Conservation (phyloP, 208 protist genomes). For the Acanthamoeba culbertsoni region DNA sequence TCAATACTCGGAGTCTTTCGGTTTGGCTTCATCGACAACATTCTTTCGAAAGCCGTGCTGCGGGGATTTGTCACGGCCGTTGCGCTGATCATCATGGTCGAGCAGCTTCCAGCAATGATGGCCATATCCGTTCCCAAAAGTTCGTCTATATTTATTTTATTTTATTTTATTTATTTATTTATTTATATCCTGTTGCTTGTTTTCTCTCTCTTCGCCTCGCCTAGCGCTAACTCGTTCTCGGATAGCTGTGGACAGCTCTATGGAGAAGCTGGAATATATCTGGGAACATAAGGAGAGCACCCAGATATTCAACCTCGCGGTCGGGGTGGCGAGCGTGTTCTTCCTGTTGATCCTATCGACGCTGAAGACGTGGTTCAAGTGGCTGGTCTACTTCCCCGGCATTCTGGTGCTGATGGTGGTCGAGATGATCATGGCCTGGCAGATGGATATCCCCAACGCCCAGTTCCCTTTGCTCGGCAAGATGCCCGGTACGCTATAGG, state of each 20-base stretch:
- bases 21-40: conserved; percentile 38
- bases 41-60: background rate
- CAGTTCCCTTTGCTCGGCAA: background rate
- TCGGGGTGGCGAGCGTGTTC: background rate
- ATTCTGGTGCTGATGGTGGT: background rate
- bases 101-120: background rate
- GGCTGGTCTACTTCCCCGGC: background rate
- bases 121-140: background rate
- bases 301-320: background rate
- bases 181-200: background rate
- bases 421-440: background rate
- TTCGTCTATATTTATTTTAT: background rate
- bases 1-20: background rate
- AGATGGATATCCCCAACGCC: background rate
- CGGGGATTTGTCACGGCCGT: background rate
- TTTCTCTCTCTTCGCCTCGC: no score
- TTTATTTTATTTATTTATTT: background rate
- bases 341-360: background rate
- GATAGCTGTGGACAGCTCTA: background rate
- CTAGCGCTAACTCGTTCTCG: background rate
- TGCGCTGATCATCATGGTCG: conserved; percentile 11
- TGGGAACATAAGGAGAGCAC: background rate
- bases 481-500: background rate
- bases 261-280: background rate
- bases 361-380: background rate